Conservation (phyloP, 2,329 filamentous ascomycete species). For the Aspergillus pseudonomiae region DNA sequence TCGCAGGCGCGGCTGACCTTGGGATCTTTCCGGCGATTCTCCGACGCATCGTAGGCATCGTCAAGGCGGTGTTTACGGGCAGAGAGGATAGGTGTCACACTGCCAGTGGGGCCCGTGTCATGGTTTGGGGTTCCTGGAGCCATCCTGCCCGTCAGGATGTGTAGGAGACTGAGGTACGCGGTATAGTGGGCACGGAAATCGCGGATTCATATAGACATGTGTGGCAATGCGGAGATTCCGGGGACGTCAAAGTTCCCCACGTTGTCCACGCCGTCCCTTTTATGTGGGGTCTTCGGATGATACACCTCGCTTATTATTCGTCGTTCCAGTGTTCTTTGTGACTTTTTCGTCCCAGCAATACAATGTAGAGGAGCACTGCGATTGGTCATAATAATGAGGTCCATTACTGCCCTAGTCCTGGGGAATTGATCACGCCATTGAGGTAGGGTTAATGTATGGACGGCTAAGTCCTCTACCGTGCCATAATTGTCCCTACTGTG, state of each 20-base stretch:
- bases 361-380: no score
- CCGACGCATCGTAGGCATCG: not conserved
- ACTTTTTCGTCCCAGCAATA: no score
- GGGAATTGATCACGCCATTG: no score
- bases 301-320: no score
- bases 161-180: not conserved
- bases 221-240: not conserved
- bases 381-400: no score
- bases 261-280: not conserved
- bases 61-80: not conserved
- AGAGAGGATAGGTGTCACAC: not conserved
- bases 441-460: no score
- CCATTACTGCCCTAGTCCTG: no score
- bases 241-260: not conserved
- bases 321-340: no score
- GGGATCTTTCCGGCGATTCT: slow-evolving; percentile 23
- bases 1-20: slow-evolving; percentile 25
- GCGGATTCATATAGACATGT: not conserved
- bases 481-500: no score
- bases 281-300: slow-evolving; percentile 15
- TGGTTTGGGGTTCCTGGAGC: not conserved
- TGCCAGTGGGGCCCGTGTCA: not conserved
- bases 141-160: not conserved
- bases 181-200: not conserved
- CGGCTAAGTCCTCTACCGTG: no score